Base-by-base conservation (phyloP, 2,329 filamentous ascomycete genomes). In the Blumeria hordei region DNA sequence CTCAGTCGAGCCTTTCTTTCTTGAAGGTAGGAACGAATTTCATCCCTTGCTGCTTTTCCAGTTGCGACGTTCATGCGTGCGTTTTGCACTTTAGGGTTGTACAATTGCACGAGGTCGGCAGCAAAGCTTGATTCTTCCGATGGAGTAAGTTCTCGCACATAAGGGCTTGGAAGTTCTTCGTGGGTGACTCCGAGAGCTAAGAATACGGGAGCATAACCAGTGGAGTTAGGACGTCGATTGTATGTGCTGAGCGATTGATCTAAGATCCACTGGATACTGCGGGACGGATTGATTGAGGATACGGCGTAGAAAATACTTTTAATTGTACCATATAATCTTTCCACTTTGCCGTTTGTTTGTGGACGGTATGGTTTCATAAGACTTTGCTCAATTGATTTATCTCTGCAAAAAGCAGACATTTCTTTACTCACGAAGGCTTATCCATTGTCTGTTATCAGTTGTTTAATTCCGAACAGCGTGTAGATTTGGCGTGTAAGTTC, bases 261-360 rank as follows among this genome's bases (percentile, higher is more conserved):
- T 51, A 34, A 51, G 32, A 51, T 51, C 47, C 28, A 51, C 35
- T 51, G 47, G 35, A 36, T 51, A n/a, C 47, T 51, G 32, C 47
- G 47, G n/a, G 28, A 36, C 32, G 21, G 28, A 51, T 51, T 51
- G 14, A 33, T 51, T 9, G 28, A 51, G 14, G 47, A 51, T 35
- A 51, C 14, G 5, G 47, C 47, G n/a, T 51, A 51, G 6, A 51
- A 51, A 34, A 51, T 51, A 32, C 21, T 51, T n/a, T 51, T 51
- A n/a, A 51, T 51, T 34, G 32, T 51, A 14, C 47, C 28, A 32
- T 51, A n/a, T 21, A 51, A 51, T 51, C 47, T 51, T 51, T 51
- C 47, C 21, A 51, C 47, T 35, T 51, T 33, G 5, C 47, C 28
- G 21, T 51, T 51, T 4, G 47, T 51, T 35, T 35, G 47, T 12